Percentiles rank a stretch among this genome's conserved stretches.
Evolutionary conservation across 1,284 basidiomycete genomes (phyloP).

Genomic region (Malassezia japonica): DNA sequence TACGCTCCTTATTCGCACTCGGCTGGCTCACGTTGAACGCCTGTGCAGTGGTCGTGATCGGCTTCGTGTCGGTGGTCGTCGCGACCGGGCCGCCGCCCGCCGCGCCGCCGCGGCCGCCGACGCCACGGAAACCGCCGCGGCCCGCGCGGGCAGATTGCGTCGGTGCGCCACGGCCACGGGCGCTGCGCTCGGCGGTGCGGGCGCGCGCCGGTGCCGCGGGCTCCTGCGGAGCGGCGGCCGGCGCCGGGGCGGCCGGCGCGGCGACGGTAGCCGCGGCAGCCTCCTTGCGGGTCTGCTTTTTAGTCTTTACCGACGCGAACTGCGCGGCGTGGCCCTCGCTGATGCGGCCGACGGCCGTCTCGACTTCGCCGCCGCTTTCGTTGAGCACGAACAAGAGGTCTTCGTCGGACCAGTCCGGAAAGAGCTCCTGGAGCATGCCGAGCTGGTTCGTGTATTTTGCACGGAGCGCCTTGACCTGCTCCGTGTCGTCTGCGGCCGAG

Average conservation of each 20-base stretch:
- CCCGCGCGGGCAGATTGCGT: constrained; percentile 9
- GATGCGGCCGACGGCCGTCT: constrained; percentile 66
- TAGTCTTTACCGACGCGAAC: constrained; percentile 75
- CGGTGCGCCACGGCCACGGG: constrained; percentile 9
- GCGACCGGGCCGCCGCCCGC: not conserved
- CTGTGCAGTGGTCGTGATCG: constrained; percentile 11
- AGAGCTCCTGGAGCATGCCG: constrained; percentile 63
- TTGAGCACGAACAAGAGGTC: constrained; percentile 66
- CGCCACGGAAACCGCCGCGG: constrained; percentile 18
- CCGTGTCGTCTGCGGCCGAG: constrained; percentile 39
- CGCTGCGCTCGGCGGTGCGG: constrained; percentile 3
- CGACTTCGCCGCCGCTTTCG: constrained; percentile 65
- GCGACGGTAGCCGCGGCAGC: constrained; percentile 17
- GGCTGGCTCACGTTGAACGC: constrained; percentile 3
- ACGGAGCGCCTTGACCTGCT: constrained; percentile 39
- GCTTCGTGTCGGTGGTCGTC: constrained; percentile 4
- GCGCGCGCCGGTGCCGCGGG: not conserved
- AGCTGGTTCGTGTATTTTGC: constrained; percentile 49
- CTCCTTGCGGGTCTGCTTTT: constrained; percentile 56
- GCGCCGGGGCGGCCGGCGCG: constrained; percentile 15
- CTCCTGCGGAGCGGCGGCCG: constrained; percentile 1
- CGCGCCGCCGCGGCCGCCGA: constrained; percentile 12
- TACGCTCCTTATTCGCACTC: constrained; percentile 1
- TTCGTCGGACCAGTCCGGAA: constrained; percentile 67
- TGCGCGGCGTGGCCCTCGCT: constrained; percentile 69